phyloP scores from a whole-genome alignment of 2,329 filamentous ascomycete species.

The Alternaria longipes region DNA sequence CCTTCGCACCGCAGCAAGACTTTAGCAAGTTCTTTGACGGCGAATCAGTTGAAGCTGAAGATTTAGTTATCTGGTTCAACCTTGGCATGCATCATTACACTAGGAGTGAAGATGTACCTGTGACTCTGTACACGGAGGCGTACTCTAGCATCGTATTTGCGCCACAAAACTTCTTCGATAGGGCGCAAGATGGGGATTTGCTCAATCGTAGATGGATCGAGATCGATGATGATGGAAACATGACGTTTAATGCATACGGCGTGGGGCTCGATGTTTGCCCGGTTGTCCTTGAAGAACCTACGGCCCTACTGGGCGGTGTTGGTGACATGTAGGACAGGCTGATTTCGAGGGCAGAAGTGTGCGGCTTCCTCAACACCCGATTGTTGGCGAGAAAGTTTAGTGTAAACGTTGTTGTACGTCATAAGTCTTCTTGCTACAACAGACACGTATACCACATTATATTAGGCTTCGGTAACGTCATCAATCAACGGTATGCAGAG shows the following conservation, averaged over 20 bases:
- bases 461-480: no score
- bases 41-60: constrained; percentile 54
- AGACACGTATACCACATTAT: no score
- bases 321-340: background rate
- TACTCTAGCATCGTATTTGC: constrained; percentile 10
- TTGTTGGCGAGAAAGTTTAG: background rate
- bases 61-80: constrained; percentile 61
- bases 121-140: constrained; percentile 9
- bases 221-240: constrained; percentile 6
- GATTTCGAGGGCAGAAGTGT: background rate
- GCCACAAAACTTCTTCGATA: constrained; percentile 12
- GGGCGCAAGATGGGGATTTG: constrained; percentile 17
- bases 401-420: no score
- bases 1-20: constrained; percentile 49
- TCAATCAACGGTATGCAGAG: background rate
- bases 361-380: background rate
- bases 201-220: constrained; percentile 22
- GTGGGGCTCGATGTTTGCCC: constrained; percentile 14
- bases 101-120: constrained; percentile 14
- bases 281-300: constrained; percentile 16
- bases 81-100: constrained; percentile 57
- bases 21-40: constrained; percentile 58
- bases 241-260: constrained; percentile 21
- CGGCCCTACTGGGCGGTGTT: constrained; percentile 8
- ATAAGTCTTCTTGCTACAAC: no score